These are phyloP conservation scores for Colletotrichum orbiculare DNA, from an alignment of 2,329 filamentous ascomycete genomes.

Conservation along the genomic window DNA sequence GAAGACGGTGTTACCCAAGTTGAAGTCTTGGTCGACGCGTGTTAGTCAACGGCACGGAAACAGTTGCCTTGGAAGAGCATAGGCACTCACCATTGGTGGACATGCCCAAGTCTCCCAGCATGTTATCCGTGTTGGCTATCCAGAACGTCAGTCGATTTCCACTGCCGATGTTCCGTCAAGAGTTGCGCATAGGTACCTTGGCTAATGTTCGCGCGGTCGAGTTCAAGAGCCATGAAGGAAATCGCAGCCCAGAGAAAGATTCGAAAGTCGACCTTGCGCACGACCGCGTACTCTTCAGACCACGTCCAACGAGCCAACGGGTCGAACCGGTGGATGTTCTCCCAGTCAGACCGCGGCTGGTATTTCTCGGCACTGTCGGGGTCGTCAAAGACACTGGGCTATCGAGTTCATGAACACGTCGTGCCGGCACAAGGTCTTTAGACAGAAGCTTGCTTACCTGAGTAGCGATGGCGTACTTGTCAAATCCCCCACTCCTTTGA, in stretches of 20 bases:
- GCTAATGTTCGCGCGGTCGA: slow-evolving; percentile 55
- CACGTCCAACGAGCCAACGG: slow-evolving; percentile 55
- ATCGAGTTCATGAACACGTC: neutral
- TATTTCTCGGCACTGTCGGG: slow-evolving; percentile 49
- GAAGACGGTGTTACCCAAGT: slow-evolving; percentile 1
- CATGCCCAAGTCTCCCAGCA: slow-evolving; percentile 52
- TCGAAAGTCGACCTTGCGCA: slow-evolving; percentile 53
- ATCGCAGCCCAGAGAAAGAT: slow-evolving; percentile 55
- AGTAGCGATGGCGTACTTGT: slow-evolving; percentile 49
- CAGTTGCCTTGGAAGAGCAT: neutral
- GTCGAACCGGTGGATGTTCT: slow-evolving; percentile 60
- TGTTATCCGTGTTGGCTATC: slow-evolving; percentile 48
- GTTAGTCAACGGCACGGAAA: neutral
- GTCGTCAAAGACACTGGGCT: slow-evolving; percentile 53
- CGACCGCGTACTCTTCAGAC: slow-evolving; percentile 49
- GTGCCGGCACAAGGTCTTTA: too few relatives aligned
- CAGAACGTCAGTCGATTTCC: neutral
- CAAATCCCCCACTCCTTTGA: slow-evolving; percentile 42
- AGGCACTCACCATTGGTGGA: slow-evolving; percentile 52
- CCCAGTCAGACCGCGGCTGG: slow-evolving; percentile 46
- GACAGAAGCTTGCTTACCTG: slow-evolving; percentile 28
- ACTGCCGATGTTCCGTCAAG: neutral
- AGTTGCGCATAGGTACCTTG: slow-evolving; percentile 47
- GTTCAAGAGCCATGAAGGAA: slow-evolving; percentile 57
- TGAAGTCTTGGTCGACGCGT: neutral